These are phyloP conservation scores for Dunaliella primolecta DNA, from an alignment of 139 green algal genomes.

Conservation along the genomic window DNA sequence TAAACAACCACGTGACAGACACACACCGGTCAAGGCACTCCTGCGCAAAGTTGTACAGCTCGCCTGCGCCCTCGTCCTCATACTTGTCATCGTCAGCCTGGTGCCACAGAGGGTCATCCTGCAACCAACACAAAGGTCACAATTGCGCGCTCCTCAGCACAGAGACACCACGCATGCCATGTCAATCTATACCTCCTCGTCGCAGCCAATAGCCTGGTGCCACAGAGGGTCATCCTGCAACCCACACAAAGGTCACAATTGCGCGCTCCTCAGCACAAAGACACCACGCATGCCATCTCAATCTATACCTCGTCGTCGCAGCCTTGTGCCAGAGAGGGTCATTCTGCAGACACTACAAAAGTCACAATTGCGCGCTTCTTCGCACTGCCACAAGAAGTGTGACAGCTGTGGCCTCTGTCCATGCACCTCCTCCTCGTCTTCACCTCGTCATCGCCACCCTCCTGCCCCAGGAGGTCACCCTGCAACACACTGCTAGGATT, in stretches of 20 bases:
- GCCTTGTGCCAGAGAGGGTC: conserved; percentile 77
- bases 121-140: too few species aligned
- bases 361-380: too few species aligned
- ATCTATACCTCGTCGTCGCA: conserved; percentile 55
- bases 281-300: too few species aligned
- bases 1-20: neutral
- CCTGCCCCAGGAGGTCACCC: conserved; percentile 85
- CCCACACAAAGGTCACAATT: too few species aligned
- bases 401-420: too few species aligned
- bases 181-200: conserved; percentile 61
- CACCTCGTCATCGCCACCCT: conserved; percentile 35
- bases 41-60: conserved; percentile 74
- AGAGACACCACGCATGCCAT: too few species aligned
- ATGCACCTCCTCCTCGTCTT: too few species aligned
- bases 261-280: too few species aligned
- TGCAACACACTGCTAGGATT: too few species aligned
- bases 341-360: too few species aligned
- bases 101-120: conserved; percentile 87
- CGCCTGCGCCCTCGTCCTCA: conserved; percentile 71
- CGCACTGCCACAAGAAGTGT: too few species aligned
- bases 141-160: too few species aligned
- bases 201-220: conserved; percentile 53
- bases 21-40: conserved; percentile 87
- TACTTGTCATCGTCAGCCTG: conserved; percentile 40
- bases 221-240: conserved; percentile 81